Base-by-base conservation (phyloP, 75 land plant species). In the Pinus tabuliformis region DNA sequence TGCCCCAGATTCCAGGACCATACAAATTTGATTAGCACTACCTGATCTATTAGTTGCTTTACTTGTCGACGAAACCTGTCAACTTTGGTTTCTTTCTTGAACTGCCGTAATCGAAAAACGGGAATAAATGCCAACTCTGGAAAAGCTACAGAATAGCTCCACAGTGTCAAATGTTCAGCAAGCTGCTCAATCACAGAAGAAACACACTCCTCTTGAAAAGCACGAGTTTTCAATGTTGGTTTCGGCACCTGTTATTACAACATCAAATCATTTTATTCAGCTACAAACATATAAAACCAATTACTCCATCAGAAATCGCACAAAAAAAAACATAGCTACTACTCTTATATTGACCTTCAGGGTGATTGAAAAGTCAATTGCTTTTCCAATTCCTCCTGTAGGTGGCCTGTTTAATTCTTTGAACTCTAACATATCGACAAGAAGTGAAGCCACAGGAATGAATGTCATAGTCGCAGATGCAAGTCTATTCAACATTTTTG, bases 131-230 rank as follows among this genome's bases (percentile, higher is more conserved):
- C 92, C 57, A 95, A 79, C 86, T 97, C 98, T 56, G 92, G 92
- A 77, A 97, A 97, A n/a, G 96, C 90, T 75, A 97, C 85, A 70
- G 92, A 85, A 74, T 89, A 93, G 79, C 98, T 95, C 93, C 95
- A 92, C 65, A 94, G 98, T 56, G 88, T 82, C 58, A 97, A 78
- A 85, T 97, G 99, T 76, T 91, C 99, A 56, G 92, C 83, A 76
- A 97, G 86, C 79, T 95, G 92, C 37, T 95, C 95, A 72, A 93
- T 64, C 58, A 92, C 92, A 73, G 87, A 86, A 57, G 75, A 84
- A 18, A 97, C 86, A 78, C 98, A 97, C 73, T 89, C 98, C 70
- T 97, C 99, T 77, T 95, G 99, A 65, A 97, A 97, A 49, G 94
- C 84, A 61, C 96, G 87, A 52, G 98, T 95, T 84, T 93, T 97